Conservation (phyloP, 1,284 basidiomycete genomes). For the Fomitopsis schrenkii region DNA sequence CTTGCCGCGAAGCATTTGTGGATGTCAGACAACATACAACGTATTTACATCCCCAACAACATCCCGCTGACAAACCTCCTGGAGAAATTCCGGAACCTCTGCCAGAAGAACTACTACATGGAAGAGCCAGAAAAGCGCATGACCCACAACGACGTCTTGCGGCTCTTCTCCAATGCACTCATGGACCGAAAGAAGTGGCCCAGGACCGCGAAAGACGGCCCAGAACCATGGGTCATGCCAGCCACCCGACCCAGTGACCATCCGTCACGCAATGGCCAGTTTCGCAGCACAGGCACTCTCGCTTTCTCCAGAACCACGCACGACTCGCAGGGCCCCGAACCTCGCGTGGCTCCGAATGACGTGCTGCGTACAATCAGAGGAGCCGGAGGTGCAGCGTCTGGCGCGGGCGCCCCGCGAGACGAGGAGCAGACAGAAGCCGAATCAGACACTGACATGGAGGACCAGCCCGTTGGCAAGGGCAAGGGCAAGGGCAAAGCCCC, state of each 20-base stretch:
- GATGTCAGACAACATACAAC: not conserved
- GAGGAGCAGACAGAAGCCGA: no score
- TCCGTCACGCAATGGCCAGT: no score
- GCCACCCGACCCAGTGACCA: not conserved
- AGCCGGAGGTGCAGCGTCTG: no score
- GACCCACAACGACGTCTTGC: not conserved
- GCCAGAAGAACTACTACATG: not conserved
- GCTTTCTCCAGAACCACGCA: no score
- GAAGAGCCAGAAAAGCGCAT: not conserved
- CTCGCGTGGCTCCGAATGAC: no score
- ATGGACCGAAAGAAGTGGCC: not conserved
- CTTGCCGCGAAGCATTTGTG: not conserved
- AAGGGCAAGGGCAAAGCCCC: no score
- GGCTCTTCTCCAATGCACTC: not conserved
- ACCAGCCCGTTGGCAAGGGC: no score
- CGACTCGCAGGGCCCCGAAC: no score
- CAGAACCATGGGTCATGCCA: not conserved
- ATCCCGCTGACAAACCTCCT: not conserved
- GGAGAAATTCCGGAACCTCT: not conserved
- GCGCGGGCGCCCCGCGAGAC: no score
- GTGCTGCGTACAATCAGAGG: no score
- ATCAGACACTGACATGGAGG: no score
- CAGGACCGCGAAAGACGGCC: not conserved
- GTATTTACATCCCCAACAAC: not conserved
- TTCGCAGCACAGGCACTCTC: no score